Evolutionary conservation across 371 early-diverging fungal genomes (phyloP), one percentile per base, ranked within the genome.

Genomic region (Lichtheimia hyalospora): DNA sequence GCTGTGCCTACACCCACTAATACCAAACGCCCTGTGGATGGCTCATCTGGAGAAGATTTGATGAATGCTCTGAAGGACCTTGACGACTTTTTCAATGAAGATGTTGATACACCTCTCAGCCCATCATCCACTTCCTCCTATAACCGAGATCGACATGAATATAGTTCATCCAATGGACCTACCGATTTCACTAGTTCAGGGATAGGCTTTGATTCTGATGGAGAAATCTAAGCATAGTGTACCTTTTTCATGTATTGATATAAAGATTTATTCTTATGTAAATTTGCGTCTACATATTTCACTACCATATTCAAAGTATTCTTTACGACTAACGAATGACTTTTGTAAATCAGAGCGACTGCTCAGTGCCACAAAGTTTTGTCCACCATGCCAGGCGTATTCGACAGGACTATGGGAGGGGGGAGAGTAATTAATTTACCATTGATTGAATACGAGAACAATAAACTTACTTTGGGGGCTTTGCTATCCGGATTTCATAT

Each of bases 81-180:
- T 6, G 82, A 86, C 54, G 85, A 82, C 15, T 86, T 84, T 61
- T 86, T 85, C 61, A 82, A 82, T 46, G 75, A 81, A 67, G 77
- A 78, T 49, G 67, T 72, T 5, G 82, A 84, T 20, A 43, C 56
- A 24, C 25, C 56, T n/a, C 24, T 44, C n/a, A 43, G 41, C 3
- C 44, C 56, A 43, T 55, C 44, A n/a, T 40, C 41, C 46, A 40
- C 44, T n/a, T 43, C 44, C n/a, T 44, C 56, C 8, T 41, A 41
- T 12, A 55, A 43, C 14, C 14, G 21, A 5, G 46, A 46, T 21
- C n/a, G 21, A n/a, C n/a, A 46, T 46, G 46, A 14, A 1, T 46
- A 21, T 10, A n/a, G 46, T 5, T 46, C 46, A 21, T 46, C 46
- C n/a, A 55, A 44, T n/a, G 10, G 25, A 3, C 34, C 42, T n/a